These are phyloP conservation scores for Penium margaritaceum DNA, from an alignment of 139 green algal species.

Conservation along the genomic window DNA sequence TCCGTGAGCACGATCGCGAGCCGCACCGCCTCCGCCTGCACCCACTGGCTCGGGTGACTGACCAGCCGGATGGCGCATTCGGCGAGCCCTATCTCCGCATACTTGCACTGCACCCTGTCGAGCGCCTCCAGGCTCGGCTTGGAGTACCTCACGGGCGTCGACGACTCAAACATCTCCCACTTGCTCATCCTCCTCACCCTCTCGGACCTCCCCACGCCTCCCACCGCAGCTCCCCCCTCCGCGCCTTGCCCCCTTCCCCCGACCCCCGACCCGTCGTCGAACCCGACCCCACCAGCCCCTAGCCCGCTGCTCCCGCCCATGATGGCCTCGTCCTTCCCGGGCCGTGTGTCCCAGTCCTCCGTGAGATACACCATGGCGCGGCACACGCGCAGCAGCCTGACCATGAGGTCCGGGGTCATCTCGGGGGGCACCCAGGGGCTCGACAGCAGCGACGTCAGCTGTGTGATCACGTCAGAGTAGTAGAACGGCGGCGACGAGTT, in stretches of 20 bases:
- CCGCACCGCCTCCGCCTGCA: neutral
- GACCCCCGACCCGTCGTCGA: no score
- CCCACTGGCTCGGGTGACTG: neutral
- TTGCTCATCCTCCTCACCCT: neutral
- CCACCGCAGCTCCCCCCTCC: neutral
- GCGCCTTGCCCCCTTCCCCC: neutral
- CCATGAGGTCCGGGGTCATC: neutral
- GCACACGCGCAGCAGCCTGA: neutral
- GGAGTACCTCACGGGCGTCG: neutral
- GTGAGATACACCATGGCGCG: slow-evolving; percentile 14
- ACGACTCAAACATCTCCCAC: slow-evolving; percentile 7
- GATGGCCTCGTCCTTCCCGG: no score
- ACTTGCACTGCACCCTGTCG: neutral
- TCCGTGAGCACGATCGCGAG: neutral
- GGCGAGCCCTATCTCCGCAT: neutral
- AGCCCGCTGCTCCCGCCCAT: no score
- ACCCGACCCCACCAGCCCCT: no score
- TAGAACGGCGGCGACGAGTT: neutral
- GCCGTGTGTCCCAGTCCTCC: slow-evolving; percentile 8
- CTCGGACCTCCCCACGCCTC: neutral
- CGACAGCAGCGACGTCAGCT: slow-evolving; percentile 1
- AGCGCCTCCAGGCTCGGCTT: neutral
- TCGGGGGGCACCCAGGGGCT: neutral
- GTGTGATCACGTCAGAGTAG: neutral
- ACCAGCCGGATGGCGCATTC: neutral